Base-by-base conservation (phyloP, 169 alveolate species). In the Haemoproteus tartakovskyi region DNA sequence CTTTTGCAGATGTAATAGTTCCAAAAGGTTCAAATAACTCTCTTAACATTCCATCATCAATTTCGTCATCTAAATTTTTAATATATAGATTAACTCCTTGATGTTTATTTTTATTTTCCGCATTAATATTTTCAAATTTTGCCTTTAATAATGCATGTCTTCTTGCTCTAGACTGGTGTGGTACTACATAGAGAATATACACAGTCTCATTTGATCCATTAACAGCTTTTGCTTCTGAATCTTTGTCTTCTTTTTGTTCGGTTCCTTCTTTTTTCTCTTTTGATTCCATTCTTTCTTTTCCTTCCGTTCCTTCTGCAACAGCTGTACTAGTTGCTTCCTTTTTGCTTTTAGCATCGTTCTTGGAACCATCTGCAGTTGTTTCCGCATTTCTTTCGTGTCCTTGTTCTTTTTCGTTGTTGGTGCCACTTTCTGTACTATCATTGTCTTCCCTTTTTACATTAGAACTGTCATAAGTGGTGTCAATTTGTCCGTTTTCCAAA, bases 11-110 rank as follows among this genome's bases (percentile, higher is more conserved):
- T 27, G 96, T 93, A 37, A 94, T 88, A 24, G 94, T 87, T 0
- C 98, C 98, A 46, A 89, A 95, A 12, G 94, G 93, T 62, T 90
- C 95, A 64, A 95, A 95, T 41, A 94, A 80, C 33, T 86, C 91
- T 19, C 92, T 88, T 74, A 95, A 86, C 30, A 85, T 88, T 57
- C 78, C 95, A 74, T 95, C 98, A 67, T 90, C 94, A 22, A 92
- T 84, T 30, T 91, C 50, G 60, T 94, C 97, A 29, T 91, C 96
- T 86, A 95, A 84, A 85, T 95, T 95, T 89, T 95, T 95, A 62
- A 95, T 90, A 85, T 94, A 95, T 37, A 95, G 86, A 80, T 94
- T 95, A 29, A 92, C 96, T 8, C 97, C 96, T 64, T 80, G 87
- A 62, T 85, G 88, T 27, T 90, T 80, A 60, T 87, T 89, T 38